These are phyloP conservation scores for Alternaria sp. DNA, from an alignment of 2,329 filamentous ascomycete species.

Conservation along the genomic window DNA sequence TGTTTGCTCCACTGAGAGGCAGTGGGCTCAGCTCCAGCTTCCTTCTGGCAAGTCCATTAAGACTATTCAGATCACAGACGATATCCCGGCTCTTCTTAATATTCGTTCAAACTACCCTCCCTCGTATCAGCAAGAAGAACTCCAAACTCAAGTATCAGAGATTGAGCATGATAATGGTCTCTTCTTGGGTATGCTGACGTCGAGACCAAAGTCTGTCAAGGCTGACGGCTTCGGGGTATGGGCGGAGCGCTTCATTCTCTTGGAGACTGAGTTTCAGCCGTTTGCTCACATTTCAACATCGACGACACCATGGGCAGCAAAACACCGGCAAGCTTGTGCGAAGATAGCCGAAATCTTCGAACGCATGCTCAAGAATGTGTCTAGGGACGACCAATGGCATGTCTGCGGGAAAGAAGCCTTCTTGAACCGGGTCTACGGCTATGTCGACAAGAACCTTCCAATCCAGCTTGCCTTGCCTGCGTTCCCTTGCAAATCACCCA, in stretches of 20 bases:
- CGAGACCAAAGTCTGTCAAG: constrained; percentile 35
- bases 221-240: constrained; percentile 37
- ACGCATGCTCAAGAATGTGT: constrained; percentile 40
- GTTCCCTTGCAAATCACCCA: constrained; percentile 70
- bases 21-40: constrained; percentile 29
- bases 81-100: constrained; percentile 29
- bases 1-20: constrained; percentile 26
- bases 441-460: constrained; percentile 37
- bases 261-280: constrained; percentile 40
- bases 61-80: constrained; percentile 28
- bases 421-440: constrained; percentile 38
- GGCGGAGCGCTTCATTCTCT: constrained; percentile 42
- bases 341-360: constrained; percentile 42
- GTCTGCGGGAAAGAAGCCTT: constrained; percentile 36
- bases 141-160: constrained; percentile 34
- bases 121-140: constrained; percentile 29
- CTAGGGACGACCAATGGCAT: constrained; percentile 42
- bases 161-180: constrained; percentile 34
- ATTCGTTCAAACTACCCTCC: constrained; percentile 40
- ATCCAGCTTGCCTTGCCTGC: constrained; percentile 59
- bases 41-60: constrained; percentile 40
- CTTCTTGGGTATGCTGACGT: constrained; percentile 35
- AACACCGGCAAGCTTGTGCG: constrained; percentile 31
- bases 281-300: constrained; percentile 30
- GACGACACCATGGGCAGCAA: constrained; percentile 29